Evolutionary conservation across 1,284 basidiomycete genomes (phyloP), one percentile per base, ranked within the genome.

Genomic region (Phlebopus sp.): DNA sequence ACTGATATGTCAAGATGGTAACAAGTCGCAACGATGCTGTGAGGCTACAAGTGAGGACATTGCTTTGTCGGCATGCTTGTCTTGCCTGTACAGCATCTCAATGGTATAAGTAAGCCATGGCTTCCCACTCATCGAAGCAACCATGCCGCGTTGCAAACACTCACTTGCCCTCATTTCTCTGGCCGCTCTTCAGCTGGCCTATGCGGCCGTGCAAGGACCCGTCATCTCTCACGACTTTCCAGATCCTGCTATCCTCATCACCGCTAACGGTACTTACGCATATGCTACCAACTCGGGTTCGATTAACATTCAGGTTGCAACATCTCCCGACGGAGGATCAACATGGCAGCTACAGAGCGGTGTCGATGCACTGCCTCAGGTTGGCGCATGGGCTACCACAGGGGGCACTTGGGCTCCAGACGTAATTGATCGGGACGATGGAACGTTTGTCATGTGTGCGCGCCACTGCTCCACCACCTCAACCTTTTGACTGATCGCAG

Each of bases 161-260:
- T 30, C 17, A 7, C 10, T 31, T 13, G 37, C 13, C 7, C 25
- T 45, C 15, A 18, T 18, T 5, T 27, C 4, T 19, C 15, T 45
- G 5, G 27, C 27, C 10, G 34, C 44, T 23, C 18, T 37, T 23
- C 37, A 18, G 10, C 14, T 37, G 14, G 19, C 37, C 32, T 19
- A 21, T 18, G 47, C 37, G 14, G 25, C 46, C 11, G 51, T 58
- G 5, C 38, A 17, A 5, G 56, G 56, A 8, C 54, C 56, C 17
- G 54, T 53, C 18, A 53, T 59, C 25, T 37, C 37, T 34, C 19
- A 49, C 8, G 29, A 59, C 44, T 59, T 59, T 40, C 54, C 56
- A 11, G 57, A 59, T 43, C 56, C 57, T 8, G 41, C 49, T n/a
- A 53, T 55, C 35, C 49, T 57, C n/a, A 35, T 47, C 30, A 50